Evolutionary conservation across 306 rosid genomes (phyloP).

Genomic region (Lablab purpureus): DNA sequence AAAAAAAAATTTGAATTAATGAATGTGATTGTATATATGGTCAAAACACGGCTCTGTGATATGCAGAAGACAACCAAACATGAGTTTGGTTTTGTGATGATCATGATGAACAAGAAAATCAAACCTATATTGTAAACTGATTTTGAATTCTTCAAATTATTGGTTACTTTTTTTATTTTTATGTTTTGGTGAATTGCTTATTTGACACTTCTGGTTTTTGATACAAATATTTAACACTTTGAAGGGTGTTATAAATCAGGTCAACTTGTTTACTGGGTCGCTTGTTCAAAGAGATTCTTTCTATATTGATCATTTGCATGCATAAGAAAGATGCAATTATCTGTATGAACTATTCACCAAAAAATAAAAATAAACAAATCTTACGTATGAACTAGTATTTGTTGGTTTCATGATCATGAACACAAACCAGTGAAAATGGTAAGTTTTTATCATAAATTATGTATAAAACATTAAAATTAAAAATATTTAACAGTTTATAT

Average conservation of each 20-base stretch:
- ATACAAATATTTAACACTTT: neutral
- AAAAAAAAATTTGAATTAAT: slow-evolving; percentile 2
- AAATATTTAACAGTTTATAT: neutral
- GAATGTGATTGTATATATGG: slow-evolving; percentile 17
- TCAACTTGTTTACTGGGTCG: slow-evolving; percentile 50
- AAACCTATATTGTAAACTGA: slow-evolving; percentile 25
- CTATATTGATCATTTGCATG: neutral
- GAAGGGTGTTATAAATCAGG: slow-evolving; percentile 20
- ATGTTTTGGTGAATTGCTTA: neutral
- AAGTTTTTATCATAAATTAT: neutral
- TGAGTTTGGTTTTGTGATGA: slow-evolving; percentile 8
- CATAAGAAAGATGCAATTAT: neutral
- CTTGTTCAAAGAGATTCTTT: neutral
- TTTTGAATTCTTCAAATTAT: slow-evolving; percentile 48
- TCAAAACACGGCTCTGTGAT: slow-evolving; percentile 49
- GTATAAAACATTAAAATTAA: neutral
- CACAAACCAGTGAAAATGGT: neutral
- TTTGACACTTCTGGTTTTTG: neutral
- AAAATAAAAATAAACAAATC: too few relatives aligned
- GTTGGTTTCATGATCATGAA: neutral
- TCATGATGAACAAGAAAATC: slow-evolving; percentile 23
- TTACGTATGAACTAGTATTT: neutral
- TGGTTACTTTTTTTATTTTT: neutral
- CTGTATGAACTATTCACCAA: too few relatives aligned
- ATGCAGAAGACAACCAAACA: neutral